Evolutionary conservation across 306 rosid species (phyloP), one percentile per base, ranked within the genome.

Genomic region (Herpetospermum pedunculosum): DNA sequence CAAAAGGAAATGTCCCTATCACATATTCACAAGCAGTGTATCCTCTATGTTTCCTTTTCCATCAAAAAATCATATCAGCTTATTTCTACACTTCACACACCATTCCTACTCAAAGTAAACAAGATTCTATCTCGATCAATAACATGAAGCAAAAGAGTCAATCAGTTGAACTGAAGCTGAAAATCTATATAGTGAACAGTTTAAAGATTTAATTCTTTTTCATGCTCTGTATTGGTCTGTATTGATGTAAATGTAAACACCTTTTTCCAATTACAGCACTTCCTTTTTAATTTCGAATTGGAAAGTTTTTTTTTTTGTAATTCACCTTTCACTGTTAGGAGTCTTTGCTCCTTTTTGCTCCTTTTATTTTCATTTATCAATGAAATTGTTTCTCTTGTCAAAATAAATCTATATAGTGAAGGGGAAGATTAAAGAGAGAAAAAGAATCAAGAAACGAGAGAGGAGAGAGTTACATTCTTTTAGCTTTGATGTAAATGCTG

Each of bases 401-500:
- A n/a, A n/a, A n/a, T n/a, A 64, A n/a, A 29, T 14, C 15, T 59
- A n/a, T 34, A 8, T 55, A 32, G 19, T 21, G 50, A 40, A 40
- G 34, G 34, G 21, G 1, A 15, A 47, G 41, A 35, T 50, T 5
- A 72, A 37, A 32, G 15, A 53, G 35, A 54, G 38, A 73, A 18
- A 1, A 38, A 68, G 48, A 74, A 55, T 23, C 16, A 5, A n/a
- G 48, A 35, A 60, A 16, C 11, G 46, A 47, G 12, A 58, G 43
- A 79, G 46, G 35, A 57, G 76, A 76, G 57, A 74, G 79, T 83
- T 89, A 94, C 98, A 91, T 86, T 85, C 95, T 85, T 69, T 63
- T 80, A 78, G 95, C 88, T 72, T 75, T 78, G 74, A 94, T 64
- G 78, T 26, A 91, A 78, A 94, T 87, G 92, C 98, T 94, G 71